Evolutionary conservation across 2,329 filamentous ascomycete genomes (phyloP).

Genomic region (Waltergamsia citrina): DNA sequence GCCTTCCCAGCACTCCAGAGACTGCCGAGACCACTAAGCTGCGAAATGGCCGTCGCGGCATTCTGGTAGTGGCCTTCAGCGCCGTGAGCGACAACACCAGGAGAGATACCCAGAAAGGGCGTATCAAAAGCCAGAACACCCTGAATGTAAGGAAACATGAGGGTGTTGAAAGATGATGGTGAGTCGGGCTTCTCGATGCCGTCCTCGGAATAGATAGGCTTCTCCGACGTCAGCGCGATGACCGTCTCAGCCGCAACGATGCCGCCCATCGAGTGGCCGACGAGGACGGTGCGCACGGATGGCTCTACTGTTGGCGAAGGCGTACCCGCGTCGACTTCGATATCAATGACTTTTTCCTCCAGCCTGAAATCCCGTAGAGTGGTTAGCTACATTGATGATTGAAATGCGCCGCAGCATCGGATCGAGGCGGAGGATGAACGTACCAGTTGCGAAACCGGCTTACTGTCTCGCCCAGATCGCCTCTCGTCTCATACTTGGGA

Average conservation of each 20-base stretch:
- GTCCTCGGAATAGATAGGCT: slow-evolving; percentile 39
- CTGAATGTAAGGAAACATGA: slow-evolving; percentile 92
- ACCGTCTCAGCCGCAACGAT: slow-evolving; percentile 89
- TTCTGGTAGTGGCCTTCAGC: slow-evolving; percentile 77
- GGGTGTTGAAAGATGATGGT: slow-evolving; percentile 34
- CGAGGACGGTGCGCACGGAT: slow-evolving; percentile 69
- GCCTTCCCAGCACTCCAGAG: slow-evolving; percentile 49
- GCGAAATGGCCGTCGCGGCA: slow-evolving; percentile 58
- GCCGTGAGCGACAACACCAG: slow-evolving; percentile 74
- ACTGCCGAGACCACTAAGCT: slow-evolving; percentile 56
- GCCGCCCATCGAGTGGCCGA: slow-evolving; percentile 87
- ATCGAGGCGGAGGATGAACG: slow-evolving; percentile 9
- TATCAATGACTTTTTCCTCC: slow-evolving; percentile 84
- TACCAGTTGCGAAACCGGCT: slow-evolving; percentile 67
- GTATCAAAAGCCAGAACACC: slow-evolving; percentile 92
- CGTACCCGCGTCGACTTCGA: slow-evolving; percentile 75
- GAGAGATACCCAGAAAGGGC: slow-evolving; percentile 75
- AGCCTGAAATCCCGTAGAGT: slow-evolving; percentile 45
- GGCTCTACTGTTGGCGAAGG: slow-evolving; percentile 80
- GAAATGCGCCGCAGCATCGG: background rate
- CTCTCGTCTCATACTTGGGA: slow-evolving; percentile 73
- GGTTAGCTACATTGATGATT: background rate
- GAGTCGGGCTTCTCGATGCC: slow-evolving; percentile 24
- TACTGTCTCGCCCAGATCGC: slow-evolving; percentile 64
- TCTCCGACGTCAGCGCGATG: slow-evolving; percentile 55